Evolutionary conservation across 2,329 filamentous ascomycete species (phyloP).

Genomic region (Botrytis fabae): DNA sequence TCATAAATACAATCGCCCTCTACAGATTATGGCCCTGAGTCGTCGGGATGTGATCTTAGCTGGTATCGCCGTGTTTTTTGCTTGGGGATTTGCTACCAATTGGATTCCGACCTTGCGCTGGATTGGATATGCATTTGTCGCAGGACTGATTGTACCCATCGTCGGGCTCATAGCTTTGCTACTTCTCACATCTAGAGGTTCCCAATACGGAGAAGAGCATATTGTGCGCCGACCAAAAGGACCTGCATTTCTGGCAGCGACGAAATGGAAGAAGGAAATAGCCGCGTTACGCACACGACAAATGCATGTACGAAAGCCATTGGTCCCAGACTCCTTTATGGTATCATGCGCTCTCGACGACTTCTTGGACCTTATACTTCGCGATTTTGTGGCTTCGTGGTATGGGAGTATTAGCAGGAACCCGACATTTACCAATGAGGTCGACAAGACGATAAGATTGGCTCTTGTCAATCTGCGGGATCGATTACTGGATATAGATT

Average conservation of each 20-base stretch:
- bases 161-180: conserved; percentile 59
- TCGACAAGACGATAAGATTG: conserved; percentile 75
- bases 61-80: conserved; percentile 70
- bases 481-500: conserved; percentile 71
- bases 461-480: conserved; percentile 72
- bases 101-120: conserved; percentile 83
- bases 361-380: conserved; percentile 71
- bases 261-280: conserved; percentile 70
- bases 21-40: conserved; percentile 64
- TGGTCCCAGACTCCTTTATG: conserved; percentile 74
- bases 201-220: conserved; percentile 45
- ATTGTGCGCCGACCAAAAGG: conserved; percentile 47
- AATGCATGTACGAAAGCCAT: conserved; percentile 64
- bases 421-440: conserved; percentile 78
- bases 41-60: conserved; percentile 70
- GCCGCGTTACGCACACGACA: conserved; percentile 64
- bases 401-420: conserved; percentile 82
- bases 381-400: conserved; percentile 88
- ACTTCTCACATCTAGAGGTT: conserved; percentile 60
- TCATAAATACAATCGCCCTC: conserved; percentile 33
- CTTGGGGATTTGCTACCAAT: conserved; percentile 83
- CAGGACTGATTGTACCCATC: conserved; percentile 61
- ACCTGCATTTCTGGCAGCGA: conserved; percentile 60
- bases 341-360: conserved; percentile 80
- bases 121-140: conserved; percentile 78